Conservation (phyloP, 1,139 yeast species). For the Lodderomyces parapsilosis region DNA sequence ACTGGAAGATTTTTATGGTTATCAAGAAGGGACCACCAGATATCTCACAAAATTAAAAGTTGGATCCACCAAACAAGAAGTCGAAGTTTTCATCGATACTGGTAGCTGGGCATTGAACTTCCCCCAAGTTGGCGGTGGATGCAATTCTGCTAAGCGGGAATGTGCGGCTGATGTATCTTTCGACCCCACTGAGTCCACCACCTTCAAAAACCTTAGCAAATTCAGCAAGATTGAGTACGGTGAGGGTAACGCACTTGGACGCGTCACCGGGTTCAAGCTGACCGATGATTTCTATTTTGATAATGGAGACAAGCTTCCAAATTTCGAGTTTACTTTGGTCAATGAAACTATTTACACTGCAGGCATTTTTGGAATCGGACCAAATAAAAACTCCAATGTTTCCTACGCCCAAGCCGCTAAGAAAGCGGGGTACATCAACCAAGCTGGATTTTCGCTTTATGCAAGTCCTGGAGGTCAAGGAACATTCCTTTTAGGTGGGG, state of each 20-base stretch:
- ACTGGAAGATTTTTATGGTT: background rate
- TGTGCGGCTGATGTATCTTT: background rate
- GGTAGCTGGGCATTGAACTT: background rate
- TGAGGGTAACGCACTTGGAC: constrained; percentile 30
- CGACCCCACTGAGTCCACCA: background rate
- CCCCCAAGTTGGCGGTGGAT: background rate
- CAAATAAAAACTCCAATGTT: background rate
- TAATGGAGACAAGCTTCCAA: constrained; percentile 11
- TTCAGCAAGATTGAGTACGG: too few relatives aligned
- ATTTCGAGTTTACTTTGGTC: constrained; percentile 18
- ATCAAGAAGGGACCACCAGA: background rate
- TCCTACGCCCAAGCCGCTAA: constrained; percentile 1
- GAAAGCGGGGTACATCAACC: constrained; percentile 5
- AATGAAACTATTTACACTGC: background rate
- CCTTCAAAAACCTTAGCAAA: too few relatives aligned
- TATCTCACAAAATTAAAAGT: background rate
- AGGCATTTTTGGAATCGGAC: background rate
- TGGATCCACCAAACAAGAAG: background rate
- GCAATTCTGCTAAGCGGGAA: background rate
- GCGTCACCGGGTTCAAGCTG: constrained; percentile 51
- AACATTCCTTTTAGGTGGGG: constrained; percentile 6
- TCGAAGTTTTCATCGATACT: background rate
- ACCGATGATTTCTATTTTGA: constrained; percentile 29
- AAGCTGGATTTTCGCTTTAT: constrained; percentile 24
- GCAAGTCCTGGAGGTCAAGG: constrained; percentile 16